These are phyloP conservation scores for Cinchona pubescens DNA, from an alignment of 257 asterid genomes.

Conservation along the genomic window DNA sequence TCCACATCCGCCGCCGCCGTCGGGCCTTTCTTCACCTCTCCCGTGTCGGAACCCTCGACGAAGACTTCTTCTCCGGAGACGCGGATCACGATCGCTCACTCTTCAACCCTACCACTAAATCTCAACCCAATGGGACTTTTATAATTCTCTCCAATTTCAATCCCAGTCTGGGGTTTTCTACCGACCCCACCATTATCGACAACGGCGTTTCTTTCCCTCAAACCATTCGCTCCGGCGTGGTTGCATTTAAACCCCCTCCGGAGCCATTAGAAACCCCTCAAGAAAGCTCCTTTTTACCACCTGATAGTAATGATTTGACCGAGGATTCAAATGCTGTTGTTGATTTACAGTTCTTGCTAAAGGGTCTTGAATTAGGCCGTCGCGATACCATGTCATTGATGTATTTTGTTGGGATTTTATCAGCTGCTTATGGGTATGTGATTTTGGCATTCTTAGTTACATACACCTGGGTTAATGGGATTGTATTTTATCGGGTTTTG, in stretches of 20 bases:
- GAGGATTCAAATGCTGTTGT: conserved; percentile 32
- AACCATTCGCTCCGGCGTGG: conserved; percentile 36
- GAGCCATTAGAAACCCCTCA: conserved; percentile 19
- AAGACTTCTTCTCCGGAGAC: conserved; percentile 88
- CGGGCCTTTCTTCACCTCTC: conserved; percentile 86
- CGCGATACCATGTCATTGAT: conserved; percentile 54
- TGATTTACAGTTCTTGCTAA: conserved; percentile 61
- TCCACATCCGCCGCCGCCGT: conserved; percentile 56
- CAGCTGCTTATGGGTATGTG: conserved; percentile 62
- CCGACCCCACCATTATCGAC: conserved; percentile 33
- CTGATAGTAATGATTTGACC: conserved; percentile 14
- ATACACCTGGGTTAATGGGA: conserved; percentile 72
- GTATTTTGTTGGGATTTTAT: conserved; percentile 50
- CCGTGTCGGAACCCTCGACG: conserved; percentile 81
- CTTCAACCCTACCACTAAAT: conserved; percentile 50
- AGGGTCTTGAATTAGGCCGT: conserved; percentile 70
- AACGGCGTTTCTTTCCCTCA: conserved; percentile 44
- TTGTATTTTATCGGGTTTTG: conserved; percentile 60
- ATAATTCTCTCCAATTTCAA: conserved; percentile 44
- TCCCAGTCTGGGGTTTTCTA: conserved; percentile 42
- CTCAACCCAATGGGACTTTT: conserved; percentile 42
- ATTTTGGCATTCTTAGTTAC: conserved; percentile 71
- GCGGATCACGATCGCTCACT: conserved; percentile 74
- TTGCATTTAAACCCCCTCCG: conserved; percentile 45
- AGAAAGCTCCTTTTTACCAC: neutral